Base-by-base conservation (phyloP, 139 green algal genomes). In the Spirogloea muscicola region DNA sequence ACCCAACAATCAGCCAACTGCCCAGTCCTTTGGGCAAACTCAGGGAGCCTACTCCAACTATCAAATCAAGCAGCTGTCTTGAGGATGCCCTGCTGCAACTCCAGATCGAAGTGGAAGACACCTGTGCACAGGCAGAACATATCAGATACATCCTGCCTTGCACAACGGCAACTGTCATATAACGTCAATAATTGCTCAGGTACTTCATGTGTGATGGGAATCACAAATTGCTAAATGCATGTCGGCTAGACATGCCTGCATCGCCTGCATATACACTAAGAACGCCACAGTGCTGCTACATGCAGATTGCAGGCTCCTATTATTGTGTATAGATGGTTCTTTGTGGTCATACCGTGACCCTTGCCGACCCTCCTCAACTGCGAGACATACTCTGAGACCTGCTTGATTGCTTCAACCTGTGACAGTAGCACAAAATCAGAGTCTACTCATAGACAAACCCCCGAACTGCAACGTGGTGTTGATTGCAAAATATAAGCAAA, bases 341-440 rank as follows among this genome's bases (percentile, higher is more conserved):
- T 68, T 25, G 27, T 51, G 57, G 7, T 9, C 39, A 94, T 90
- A 42, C 90, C 91, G 64, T 95, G 86, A 3, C 92, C 92, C 84
- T 91, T 90, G 68, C 93, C 93, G 36, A 98, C 91, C 3, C 93
- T 83, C 4, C 90, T 72, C 80, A 98, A 85, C 88, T 94, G 88
- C 44, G 84, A 86, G 25, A 98, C 93, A 57, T 90, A 89, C 81
- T 91, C 88, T 1, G 89, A 84, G 49, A 92, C 88, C 70, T 92
- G 69, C 78, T 96, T 91, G 27, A 97, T 89, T 9, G 82, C 71
- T 52, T 92, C 58, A 4, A 81, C 83, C 82, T 85, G 62, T 49
- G 27, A 38, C 27, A 39, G n/a, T 40, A n/a, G n/a, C 18, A 68
- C 36, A 55, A 37, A 21, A 25, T 51, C 43, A 25, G 43, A 13